Evolutionary conservation across 2,329 filamentous ascomycete genomes (phyloP).

Genomic region (Penicillium sp.): DNA sequence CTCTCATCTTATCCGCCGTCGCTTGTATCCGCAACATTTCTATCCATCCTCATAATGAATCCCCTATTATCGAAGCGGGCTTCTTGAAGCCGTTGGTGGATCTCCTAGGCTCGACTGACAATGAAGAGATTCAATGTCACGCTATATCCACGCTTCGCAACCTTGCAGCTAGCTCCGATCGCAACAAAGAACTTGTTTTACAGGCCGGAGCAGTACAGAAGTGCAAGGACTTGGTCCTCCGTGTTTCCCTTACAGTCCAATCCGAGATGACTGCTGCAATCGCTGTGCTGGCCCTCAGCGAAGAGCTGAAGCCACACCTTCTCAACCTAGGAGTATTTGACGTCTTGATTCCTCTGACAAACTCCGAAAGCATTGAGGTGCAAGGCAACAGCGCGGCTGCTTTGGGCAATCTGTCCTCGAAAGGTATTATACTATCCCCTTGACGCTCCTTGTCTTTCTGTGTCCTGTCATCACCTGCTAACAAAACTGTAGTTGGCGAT

Average conservation of each 20-base stretch:
- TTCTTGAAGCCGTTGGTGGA: slow-evolving; percentile 94
- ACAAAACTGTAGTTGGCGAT: slow-evolving; percentile 70
- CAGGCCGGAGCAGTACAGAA: slow-evolving; percentile 97
- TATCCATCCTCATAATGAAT: slow-evolving; percentile 96
- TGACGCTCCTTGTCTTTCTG: not conserved
- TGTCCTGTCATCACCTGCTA: not conserved
- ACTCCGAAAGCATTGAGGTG: slow-evolving; percentile 94
- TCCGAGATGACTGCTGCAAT: slow-evolving; percentile 99
- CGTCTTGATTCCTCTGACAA: slow-evolving; percentile 90
- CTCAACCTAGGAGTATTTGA: slow-evolving; percentile 93
- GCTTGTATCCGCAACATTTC: slow-evolving; percentile 99
- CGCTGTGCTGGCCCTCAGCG: slow-evolving; percentile 89
- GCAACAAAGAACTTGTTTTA: slow-evolving; percentile 96
- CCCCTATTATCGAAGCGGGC: slow-evolving; percentile 95
- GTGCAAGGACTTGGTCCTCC: slow-evolving; percentile 93
- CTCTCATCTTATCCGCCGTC: slow-evolving; percentile 92
- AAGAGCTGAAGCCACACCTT: slow-evolving; percentile 90
- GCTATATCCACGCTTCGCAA: slow-evolving; percentile 96
- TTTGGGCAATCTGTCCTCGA: slow-evolving; percentile 91
- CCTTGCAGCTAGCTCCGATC: slow-evolving; percentile 91
- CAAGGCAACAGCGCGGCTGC: slow-evolving; percentile 98
- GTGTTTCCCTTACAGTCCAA: slow-evolving; percentile 90
- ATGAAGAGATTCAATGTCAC: slow-evolving; percentile 98
- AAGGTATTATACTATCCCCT: slow-evolving; percentile 61
- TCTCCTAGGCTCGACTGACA: slow-evolving; percentile 89